Evolutionary conservation across 306 rosid genomes (phyloP).

Genomic region (Carpinus fangiana): DNA sequence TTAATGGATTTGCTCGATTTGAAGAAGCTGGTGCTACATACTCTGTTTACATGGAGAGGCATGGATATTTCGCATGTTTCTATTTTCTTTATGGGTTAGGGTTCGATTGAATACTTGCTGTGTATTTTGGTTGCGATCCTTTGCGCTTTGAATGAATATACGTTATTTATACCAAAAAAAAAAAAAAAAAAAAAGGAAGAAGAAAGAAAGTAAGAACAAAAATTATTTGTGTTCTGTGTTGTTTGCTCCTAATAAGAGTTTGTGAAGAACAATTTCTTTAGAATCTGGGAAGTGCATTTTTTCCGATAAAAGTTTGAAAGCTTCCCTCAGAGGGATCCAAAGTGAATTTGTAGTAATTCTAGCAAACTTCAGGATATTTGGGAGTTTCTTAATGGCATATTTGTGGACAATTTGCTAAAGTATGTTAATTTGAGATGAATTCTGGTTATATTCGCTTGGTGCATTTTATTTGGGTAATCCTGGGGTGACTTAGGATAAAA

Average conservation of each 20-base stretch:
- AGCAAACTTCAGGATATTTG: neutral
- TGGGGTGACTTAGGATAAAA: neutral
- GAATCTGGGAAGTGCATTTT: neutral
- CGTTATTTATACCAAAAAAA: no score
- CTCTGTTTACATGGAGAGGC: no score
- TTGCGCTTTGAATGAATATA: no score
- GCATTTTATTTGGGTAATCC: neutral
- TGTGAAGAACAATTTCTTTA: neutral
- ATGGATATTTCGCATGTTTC: no score
- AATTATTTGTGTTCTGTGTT: neutral
- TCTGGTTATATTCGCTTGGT: neutral
- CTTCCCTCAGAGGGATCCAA: neutral
- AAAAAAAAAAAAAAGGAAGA: no score
- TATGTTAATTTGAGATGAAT: neutral
- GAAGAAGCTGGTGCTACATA: no score
- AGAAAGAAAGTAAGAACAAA: neutral
- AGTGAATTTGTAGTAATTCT: neutral
- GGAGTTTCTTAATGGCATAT: neutral
- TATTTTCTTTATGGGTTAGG: no score
- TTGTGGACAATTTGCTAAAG: neutral
- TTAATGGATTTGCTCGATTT: no score
- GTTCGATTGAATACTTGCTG: no score
- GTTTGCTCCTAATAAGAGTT: neutral
- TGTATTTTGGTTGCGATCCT: no score
- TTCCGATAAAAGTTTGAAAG: neutral